Evolutionary conservation across 2,329 filamentous ascomycete species (phyloP).

Genomic region (Nectriaceae sp.): DNA sequence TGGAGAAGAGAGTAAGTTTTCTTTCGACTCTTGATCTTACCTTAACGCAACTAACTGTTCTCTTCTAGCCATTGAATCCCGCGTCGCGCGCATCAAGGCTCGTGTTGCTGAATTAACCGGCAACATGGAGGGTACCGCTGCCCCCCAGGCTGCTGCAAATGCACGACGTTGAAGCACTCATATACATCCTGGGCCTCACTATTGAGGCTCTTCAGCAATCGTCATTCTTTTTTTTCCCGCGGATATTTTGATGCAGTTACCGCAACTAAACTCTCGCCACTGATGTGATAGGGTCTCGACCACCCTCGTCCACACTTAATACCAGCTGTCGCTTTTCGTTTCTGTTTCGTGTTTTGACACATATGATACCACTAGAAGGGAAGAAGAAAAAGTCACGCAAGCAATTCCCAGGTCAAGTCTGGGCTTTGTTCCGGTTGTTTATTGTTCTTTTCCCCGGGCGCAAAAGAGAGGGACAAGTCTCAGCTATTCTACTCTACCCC

Average conservation of each 20-base stretch:
- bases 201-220: slow-evolving; percentile 6
- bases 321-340: slow-evolving; percentile 24
- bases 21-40: neutral
- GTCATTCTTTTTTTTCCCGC: slow-evolving; percentile 9
- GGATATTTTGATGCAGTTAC: slow-evolving; percentile 9
- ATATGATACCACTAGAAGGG: slow-evolving; percentile 35
- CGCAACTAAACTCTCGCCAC: slow-evolving; percentile 10
- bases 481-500: slow-evolving; percentile 14
- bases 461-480: slow-evolving; percentile 15
- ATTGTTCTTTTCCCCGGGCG: slow-evolving; percentile 14
- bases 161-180: slow-evolving; percentile 18
- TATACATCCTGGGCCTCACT: neutral
- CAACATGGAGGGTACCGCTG: slow-evolving; percentile 66
- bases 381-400: slow-evolving; percentile 26
- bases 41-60: slow-evolving; percentile 22
- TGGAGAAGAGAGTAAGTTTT: slow-evolving; percentile 84
- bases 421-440: slow-evolving; percentile 2
- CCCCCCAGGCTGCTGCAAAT: slow-evolving; percentile 32
- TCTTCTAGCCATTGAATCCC: slow-evolving; percentile 83
- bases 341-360: slow-evolving; percentile 23
- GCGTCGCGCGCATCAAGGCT: slow-evolving; percentile 96
- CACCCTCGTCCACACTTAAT: slow-evolving; percentile 25
- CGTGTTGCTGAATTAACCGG: slow-evolving; percentile 92
- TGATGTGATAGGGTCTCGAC: slow-evolving; percentile 12
- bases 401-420: slow-evolving; percentile 17